Conservation (phyloP, 164 flowering plant genomes). For the Buxus sempervirens region DNA sequence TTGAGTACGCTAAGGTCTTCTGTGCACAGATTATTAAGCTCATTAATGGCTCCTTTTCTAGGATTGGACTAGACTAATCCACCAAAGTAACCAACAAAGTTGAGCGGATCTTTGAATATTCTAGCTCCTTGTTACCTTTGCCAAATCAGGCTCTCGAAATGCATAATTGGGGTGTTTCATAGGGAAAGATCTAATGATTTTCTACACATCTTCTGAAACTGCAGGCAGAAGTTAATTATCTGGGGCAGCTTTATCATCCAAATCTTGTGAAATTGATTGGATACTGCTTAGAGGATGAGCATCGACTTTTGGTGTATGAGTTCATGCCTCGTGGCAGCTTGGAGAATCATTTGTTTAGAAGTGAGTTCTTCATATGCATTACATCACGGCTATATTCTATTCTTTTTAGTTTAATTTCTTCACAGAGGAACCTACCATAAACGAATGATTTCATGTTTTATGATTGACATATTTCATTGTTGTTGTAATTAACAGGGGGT, state of each 20-base stretch:
- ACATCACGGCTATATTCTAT: not conserved
- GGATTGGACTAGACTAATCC: not conserved
- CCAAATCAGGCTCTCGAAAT: not conserved
- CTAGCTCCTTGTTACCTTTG: not conserved
- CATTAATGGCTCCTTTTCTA: not conserved
- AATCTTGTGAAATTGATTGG: constrained; percentile 79
- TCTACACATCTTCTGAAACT: not conserved
- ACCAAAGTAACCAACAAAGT: not conserved
- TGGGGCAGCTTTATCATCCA: constrained; percentile 73
- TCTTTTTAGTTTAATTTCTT: not conserved
- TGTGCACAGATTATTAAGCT: not conserved
- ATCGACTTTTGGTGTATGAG: constrained; percentile 74
- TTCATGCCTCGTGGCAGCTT: constrained; percentile 85
- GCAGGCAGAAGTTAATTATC: constrained; percentile 84
- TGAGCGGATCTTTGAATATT: not conserved
- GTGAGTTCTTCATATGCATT: constrained; percentile 36
- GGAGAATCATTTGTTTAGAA: constrained; percentile 79
- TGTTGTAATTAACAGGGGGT: constrained; percentile 50
- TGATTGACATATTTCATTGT: constrained; percentile 5
- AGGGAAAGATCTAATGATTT: not conserved
- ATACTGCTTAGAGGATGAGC: constrained; percentile 77
- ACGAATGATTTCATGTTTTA: not conserved
- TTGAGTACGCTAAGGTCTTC: not conserved
- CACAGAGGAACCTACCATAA: constrained; percentile 41
- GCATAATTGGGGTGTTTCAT: not conserved